Evolutionary conservation across 768 basidiomycete genomes (phyloP), one percentile per base, ranked within the genome.

Genomic region (Agrocybe praecox): DNA sequence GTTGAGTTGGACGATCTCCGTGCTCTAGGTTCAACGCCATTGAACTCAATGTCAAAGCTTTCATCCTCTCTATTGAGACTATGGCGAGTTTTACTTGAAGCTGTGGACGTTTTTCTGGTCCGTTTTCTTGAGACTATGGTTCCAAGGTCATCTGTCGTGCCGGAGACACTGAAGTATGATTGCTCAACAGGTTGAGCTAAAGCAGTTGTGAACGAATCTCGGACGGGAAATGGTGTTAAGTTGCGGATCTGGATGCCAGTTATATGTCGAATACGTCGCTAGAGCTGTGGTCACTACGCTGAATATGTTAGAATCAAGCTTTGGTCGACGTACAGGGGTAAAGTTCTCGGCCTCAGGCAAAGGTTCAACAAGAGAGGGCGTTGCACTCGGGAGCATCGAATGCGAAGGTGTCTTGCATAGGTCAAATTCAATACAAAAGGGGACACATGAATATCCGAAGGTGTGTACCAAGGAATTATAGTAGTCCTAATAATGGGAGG

Each of bases 161-260:
- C 84, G 63, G 80, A 72, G 8, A 79, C 66, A 1, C 78, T 81
- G 61, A 86, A 84, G 59, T 88, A 86, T 2, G 85, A 74, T 53
- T 82, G 80, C 65, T 84, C 81, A 10, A 83, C 77, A 11, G 90
- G 88, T 64, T 88, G 85, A 17, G 80, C 76, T 51, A 93, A 77
- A 18, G 90, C 89, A 21, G 89, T 88, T 18, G 91, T 85, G 59
- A 91, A 79, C 6, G 86, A 80, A 69, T 94, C 91, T 33, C 92
- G 85, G 51, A 84, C 83, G 32, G 91, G 91, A 68, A 91, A 93
- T 1, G 89, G 90, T n/a, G 92, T 89, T 34, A 94, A 75, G 67
- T 94, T 94, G 59, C 86, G 83, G 62, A 94, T 78, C 73, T 92
- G 88, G 48, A 94, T 75, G 43, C 83, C 78, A 55, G 82, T 79